These are phyloP conservation scores for Croton setiger DNA, from an alignment of 441 rosid species.

Conservation along the genomic window DNA sequence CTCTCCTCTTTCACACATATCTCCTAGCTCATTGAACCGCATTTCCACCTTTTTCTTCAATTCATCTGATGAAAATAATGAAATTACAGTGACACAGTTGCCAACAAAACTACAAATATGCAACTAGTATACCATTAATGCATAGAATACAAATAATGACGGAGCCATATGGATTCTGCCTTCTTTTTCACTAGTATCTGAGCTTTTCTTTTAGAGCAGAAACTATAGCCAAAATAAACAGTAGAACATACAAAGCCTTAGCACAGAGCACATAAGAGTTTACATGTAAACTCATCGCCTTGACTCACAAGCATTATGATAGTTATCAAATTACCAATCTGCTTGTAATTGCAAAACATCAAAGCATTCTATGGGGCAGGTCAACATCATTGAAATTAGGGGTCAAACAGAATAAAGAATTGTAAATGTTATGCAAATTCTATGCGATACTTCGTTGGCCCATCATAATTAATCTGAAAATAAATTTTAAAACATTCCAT, in stretches of 20 bases:
- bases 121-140: neutral
- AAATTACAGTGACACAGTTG: conserved; percentile 5
- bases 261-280: neutral
- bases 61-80: conserved; percentile 48
- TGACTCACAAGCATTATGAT: too few relatives aligned
- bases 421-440: neutral
- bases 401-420: neutral
- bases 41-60: conserved; percentile 73
- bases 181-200: too few relatives aligned
- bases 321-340: neutral
- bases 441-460: neutral
- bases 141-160: too few relatives aligned
- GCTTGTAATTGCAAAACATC: neutral
- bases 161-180: neutral
- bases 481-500: conserved; percentile 1
- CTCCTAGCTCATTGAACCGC: conserved; percentile 72
- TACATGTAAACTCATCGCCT: neutral
- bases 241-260: neutral
- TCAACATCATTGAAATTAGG: neutral
- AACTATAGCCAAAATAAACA: neutral
- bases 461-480: neutral
- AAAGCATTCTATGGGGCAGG: neutral
- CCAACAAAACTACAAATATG: neutral
- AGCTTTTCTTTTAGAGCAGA: neutral
- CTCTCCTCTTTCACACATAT: conserved; percentile 78